Evolutionary conservation across 1,284 basidiomycete species (phyloP).

Genomic region (Tilletia caries): DNA sequence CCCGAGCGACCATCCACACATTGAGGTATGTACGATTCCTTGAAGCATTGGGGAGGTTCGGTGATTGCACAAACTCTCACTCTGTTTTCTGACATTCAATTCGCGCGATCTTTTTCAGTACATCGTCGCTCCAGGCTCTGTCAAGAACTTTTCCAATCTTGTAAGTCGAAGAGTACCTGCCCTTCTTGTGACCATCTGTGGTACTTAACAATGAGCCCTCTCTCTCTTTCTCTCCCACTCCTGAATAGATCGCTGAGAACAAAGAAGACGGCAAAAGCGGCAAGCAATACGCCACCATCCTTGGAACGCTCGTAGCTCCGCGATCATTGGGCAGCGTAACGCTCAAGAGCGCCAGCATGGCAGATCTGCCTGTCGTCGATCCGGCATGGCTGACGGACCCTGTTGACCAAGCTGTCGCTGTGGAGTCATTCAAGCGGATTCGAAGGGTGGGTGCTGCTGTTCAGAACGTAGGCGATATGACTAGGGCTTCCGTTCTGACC

Average conservation of each 20-base stretch:
- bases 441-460: conserved; percentile 13
- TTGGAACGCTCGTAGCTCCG: conserved; percentile 39
- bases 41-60: background rate
- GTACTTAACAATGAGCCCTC: background rate
- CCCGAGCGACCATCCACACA: conserved; percentile 33
- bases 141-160: conserved; percentile 36
- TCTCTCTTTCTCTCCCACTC: background rate
- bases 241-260: conserved; percentile 22
- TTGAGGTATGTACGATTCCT: conserved; percentile 15
- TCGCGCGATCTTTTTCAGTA: conserved; percentile 21
- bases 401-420: conserved; percentile 52
- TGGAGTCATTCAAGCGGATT: conserved; percentile 26
- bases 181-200: background rate
- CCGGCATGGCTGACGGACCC: conserved; percentile 44
- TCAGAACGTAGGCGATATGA: conserved; percentile 21
- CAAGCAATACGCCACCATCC: conserved; percentile 26
- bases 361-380: conserved; percentile 57
- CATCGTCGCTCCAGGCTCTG: conserved; percentile 32
- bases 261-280: conserved; percentile 22
- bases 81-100: background rate
- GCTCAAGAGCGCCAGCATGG: conserved; percentile 52
- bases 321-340: conserved; percentile 53
- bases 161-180: background rate
- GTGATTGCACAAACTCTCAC: background rate
- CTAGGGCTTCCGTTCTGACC: conserved; percentile 29